Base-by-base conservation (phyloP, 768 basidiomycete genomes). In the Boletus subparvulus region DNA sequence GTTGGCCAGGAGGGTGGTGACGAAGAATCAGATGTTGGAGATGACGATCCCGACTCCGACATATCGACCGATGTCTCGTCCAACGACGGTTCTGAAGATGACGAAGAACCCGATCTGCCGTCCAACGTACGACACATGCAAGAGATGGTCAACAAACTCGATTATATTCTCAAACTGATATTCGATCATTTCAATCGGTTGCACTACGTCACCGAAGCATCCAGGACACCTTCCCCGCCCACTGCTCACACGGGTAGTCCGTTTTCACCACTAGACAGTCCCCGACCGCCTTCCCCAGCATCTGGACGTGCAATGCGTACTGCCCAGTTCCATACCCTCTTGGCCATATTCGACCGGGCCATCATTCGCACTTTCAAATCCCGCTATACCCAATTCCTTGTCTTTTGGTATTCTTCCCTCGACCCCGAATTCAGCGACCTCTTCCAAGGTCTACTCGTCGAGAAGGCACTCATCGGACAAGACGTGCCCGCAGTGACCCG, bases 281-380 rank as follows among this genome's bases (percentile, higher is more conserved):
- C 63, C 30, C 62, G 69, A 11, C 57, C 73, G 5, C 66, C 65
- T 10, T 66, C 61, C 13, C 73, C 60, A 9, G 74, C 76, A 58
- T 67, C 71, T 42, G 67, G 71, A 26, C 77, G 76, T 45, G 68
- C 72, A 5, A 65, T 75, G 33, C 81, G 78, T 26, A 80, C 80
- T 7, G 69, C 82, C 2, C 91, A 92, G 62, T 98, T 98, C 70
- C 82, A 90, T 63, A 83, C 88, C 30, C 86, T 99, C 19, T 84
- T 99, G 49, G 85, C 88, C 60, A 93, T 98, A 60, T 99, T 99
- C 66, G 93, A 97, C 70, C 85, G 92, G 40, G 87, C 87, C 37
- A 94, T 99, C 68, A 83, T 99, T 47, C 90, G 87, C 39, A 98
- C 97, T 3, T 97, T 97, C 77, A 94, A 95, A 66, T 97, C 94